Percentiles rank a stretch among this genome's conserved stretches.
These are phyloP conservation scores for Murraya koenigii DNA, from an alignment of 345 rosid species.

Conservation along the genomic window DNA sequence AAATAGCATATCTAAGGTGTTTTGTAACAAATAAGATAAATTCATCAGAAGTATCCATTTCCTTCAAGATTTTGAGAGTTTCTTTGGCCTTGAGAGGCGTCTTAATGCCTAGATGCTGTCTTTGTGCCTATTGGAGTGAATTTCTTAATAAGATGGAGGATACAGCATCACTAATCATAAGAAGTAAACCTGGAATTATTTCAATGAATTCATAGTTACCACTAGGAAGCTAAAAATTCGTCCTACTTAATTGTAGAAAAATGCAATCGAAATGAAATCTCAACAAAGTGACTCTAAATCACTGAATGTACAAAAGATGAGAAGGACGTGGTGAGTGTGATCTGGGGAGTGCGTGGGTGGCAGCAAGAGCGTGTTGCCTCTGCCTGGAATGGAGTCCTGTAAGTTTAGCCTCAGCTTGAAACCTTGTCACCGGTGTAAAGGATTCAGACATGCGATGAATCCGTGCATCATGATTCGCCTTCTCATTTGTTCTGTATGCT, in stretches of 20 bases:
- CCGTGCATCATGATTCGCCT: constrained; percentile 26
- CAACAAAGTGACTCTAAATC: not conserved
- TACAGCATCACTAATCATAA: not conserved
- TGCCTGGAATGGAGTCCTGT: constrained; percentile 32
- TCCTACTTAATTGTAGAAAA: not conserved
- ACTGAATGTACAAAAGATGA: constrained; percentile 38
- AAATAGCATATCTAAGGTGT: not conserved
- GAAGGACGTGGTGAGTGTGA: constrained; percentile 33
- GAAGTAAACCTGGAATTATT: not conserved
- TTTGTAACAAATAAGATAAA: not conserved
- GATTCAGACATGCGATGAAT: constrained; percentile 23
- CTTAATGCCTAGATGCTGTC: too few relatives aligned
- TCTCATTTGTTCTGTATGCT: constrained; percentile 35
- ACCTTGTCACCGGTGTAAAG: constrained; percentile 32
- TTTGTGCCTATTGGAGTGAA: not conserved
- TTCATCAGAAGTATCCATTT: not conserved
- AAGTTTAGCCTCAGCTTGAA: constrained; percentile 41
- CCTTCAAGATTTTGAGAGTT: not conserved
- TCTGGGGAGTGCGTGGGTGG: constrained; percentile 32
- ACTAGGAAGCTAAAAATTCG: not conserved
- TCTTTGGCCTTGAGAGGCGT: too few relatives aligned
- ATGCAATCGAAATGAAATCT: not conserved
- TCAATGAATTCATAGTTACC: not conserved
- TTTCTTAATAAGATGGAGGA: not conserved
- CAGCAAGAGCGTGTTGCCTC: constrained; percentile 21